Evolutionary conservation across 202 grass and related monocot genomes (phyloP).

Genomic region (Alloteropsis angusta): DNA sequence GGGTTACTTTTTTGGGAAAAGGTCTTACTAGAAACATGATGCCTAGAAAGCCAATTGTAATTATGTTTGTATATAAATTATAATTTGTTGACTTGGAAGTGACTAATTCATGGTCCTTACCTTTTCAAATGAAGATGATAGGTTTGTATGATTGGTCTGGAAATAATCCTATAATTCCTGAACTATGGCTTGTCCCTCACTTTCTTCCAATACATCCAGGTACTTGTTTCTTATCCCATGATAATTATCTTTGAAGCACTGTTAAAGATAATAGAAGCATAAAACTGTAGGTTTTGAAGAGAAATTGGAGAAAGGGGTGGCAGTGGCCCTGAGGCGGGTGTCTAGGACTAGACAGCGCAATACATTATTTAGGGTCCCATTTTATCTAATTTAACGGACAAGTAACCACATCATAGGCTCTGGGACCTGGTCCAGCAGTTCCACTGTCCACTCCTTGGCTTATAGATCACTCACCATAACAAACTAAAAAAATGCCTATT

Average conservation of each 20-base stretch:
- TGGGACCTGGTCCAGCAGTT: neutral
- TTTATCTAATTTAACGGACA: neutral
- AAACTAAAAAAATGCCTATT: neutral
- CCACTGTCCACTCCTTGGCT: neutral
- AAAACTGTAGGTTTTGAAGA: neutral
- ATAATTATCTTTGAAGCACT: neutral
- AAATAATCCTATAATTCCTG: constrained; percentile 33
- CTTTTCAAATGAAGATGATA: constrained; percentile 17
- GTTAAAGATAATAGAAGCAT: neutral
- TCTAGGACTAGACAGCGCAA: neutral
- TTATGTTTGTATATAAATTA: neutral
- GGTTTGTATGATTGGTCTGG: constrained; percentile 40
- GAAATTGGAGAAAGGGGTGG: too few relatives aligned
- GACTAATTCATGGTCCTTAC: neutral
- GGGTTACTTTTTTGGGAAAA: too few relatives aligned
- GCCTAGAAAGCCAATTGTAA: neutral
- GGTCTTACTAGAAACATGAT: neutral
- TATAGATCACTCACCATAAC: neutral
- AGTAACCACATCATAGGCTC: neutral
- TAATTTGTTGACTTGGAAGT: neutral
- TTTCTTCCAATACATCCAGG: constrained; percentile 51
- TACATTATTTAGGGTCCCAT: neutral
- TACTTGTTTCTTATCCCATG: neutral
- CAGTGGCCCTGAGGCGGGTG: neutral
- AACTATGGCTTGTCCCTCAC: constrained; percentile 37